Evolutionary conservation across 768 basidiomycete genomes (phyloP), one percentile per base, ranked within the genome.

Genomic region (Termitomyces sp.): DNA sequence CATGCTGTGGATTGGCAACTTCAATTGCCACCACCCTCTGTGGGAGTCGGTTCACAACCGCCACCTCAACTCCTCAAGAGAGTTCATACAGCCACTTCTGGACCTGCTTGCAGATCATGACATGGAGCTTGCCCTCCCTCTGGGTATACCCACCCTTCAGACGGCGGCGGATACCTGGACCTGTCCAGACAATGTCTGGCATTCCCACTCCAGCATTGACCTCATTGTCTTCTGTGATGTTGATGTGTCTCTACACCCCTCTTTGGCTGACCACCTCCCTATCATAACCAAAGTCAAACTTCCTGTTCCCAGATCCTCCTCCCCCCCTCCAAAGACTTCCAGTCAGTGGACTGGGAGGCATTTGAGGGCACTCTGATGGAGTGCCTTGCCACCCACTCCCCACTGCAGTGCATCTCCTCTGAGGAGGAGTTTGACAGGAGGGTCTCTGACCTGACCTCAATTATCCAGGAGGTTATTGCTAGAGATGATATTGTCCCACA

Each of bases 221-320:
- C 48, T 22, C 23, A 55, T 50, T 7, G 20, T 43, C 23, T 18
- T n/a, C 29, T 55, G 54, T 23, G n/a, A 44, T 10, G 31, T 45
- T 1, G 45, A 22, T 3, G 15, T 45, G 7, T 7, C 16, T 0
- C 50, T 46, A 2, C 56, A 53, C 0, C 67, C 64, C 1, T 50
- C 61, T 0, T 55, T 56, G 0, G 66, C 73, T 1, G 72, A 76
- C 61, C 72, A 75, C 41, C 56, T 70, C 12, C 73, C 71, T 1
- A 66, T 75, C 3, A 27, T 65, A 12, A 68, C 62, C 1, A 35
- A 33, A 1, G 7, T 74, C 0, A 60, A 68, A 7, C 22, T 70
- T 3, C 36, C 52, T 1, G 10, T 60, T 1, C 22, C 53, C 10
- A 4, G 32, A 6, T 35, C 50, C 4, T 12, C 49, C 0, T 4